Evolutionary conservation across 345 rosid species (phyloP), one percentile per base, ranked within the genome.

Genomic region (Eucalyptus polyanthemos): DNA sequence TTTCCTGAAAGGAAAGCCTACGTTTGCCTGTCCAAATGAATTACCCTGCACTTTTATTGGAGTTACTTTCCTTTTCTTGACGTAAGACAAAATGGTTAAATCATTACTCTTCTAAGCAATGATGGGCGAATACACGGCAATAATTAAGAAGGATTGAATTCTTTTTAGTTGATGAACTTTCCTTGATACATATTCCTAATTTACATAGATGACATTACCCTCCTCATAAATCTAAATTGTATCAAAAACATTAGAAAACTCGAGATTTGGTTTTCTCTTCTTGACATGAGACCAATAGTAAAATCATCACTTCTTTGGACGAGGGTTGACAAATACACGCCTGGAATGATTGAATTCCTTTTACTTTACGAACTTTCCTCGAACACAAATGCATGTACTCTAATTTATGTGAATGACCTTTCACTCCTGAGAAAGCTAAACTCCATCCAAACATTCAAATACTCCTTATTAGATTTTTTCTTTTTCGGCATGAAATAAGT

Each of bases 401-500:
- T 6, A 8, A 40, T 76, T 40, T 24, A 40, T 40, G 22, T 2
- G 9, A 31, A 37, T 37, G 27, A 21, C 27, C 27, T 76, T 37
- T 7, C 14, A 76, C 5, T 69, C 80, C 5, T 0, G 2, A 69
- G 14, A 37, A 6, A 76, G 9, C 16, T 11, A 40, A 76, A 4
- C 8, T 19, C 14, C 22, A 19, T 72, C 27, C 4, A 72, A 72
- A 21, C 14, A 37, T 37, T 37, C 14, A 37, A 72, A 37, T 24
- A 6, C 14, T 72, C 27, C 8, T 21, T 4, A 53, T 8, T 21
- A 72, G 45, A 72, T 37, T 37, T 76, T 76, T 21, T 47, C 14
- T 76, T 76, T 40, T 21, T 1, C 0, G 3, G 3, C 8, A 34
- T 0, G 14, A 72, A 21, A 37, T 3, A 1, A 1, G 11, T 76